phyloP scores from a whole-genome alignment of 75 land plant species.

The Picea sitchensis region DNA sequence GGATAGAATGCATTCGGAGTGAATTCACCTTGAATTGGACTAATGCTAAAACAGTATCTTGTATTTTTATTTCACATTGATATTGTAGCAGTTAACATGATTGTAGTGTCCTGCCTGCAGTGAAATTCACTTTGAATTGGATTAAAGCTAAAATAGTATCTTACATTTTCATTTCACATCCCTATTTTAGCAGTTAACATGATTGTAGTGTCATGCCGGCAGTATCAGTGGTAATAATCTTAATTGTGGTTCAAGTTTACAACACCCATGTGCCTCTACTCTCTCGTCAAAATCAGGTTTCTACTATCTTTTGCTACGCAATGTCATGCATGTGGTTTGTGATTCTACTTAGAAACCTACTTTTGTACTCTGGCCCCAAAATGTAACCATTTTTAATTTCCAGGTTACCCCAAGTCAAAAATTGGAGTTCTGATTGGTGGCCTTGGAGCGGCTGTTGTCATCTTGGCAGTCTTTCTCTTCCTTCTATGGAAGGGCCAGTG shows the following conservation, averaged over 20 bases:
- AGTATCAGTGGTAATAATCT: constrained; percentile 5
- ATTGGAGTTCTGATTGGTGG: constrained; percentile 13
- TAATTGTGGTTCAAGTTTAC: constrained; percentile 11
- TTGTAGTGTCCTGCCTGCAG: constrained; percentile 14
- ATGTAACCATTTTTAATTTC: constrained; percentile 3
- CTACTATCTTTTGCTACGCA: background rate
- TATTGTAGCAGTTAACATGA: background rate
- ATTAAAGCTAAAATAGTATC: too few species aligned
- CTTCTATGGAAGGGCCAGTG: constrained; percentile 12
- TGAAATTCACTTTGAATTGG: background rate
- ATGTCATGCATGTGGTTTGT: background rate
- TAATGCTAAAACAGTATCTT: too few species aligned
- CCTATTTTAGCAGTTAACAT: background rate
- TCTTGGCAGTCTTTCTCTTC: constrained; percentile 7
- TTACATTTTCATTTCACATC: too few species aligned
- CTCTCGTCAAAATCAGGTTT: constrained; percentile 9
- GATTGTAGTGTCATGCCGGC: constrained; percentile 3
- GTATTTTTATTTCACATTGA: background rate
- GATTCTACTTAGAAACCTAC: background rate
- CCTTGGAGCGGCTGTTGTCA: constrained; percentile 12
- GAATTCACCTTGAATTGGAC: too few species aligned
- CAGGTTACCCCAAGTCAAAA: constrained; percentile 4
- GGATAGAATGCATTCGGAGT: too few species aligned
- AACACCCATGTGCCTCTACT: constrained; percentile 1
- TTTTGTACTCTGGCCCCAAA: background rate